Conservation (phyloP, 768 basidiomycete genomes). For the Megacollybia marginata region DNA sequence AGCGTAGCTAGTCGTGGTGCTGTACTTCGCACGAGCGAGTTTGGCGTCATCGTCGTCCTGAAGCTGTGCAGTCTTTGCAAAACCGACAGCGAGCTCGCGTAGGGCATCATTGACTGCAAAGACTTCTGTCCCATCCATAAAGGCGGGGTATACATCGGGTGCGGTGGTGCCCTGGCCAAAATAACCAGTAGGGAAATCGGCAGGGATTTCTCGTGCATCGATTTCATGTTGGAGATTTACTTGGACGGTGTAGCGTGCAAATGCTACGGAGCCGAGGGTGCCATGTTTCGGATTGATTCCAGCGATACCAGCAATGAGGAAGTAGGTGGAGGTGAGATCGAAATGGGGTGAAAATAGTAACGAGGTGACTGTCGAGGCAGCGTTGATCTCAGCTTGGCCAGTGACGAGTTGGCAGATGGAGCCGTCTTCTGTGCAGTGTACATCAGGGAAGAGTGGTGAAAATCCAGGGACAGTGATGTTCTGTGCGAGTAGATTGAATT, state of each 20-base stretch:
- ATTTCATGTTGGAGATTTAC: slow-evolving; percentile 25
- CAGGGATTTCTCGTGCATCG: slow-evolving; percentile 26
- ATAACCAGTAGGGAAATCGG: slow-evolving; percentile 26
- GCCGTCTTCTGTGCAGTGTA: slow-evolving; percentile 21
- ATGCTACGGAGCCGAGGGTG: slow-evolving; percentile 24
- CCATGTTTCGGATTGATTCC: slow-evolving; percentile 25
- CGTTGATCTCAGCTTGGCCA: slow-evolving; percentile 29
- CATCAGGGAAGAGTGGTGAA: slow-evolving; percentile 26
- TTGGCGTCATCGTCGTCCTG: slow-evolving; percentile 7
- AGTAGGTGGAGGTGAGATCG: slow-evolving; percentile 26
- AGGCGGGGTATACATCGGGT: slow-evolving; percentile 8
- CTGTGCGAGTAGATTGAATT: slow-evolving; percentile 19
- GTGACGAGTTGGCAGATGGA: slow-evolving; percentile 25
- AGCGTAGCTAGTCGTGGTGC: slow-evolving; percentile 12
- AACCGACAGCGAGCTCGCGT: slow-evolving; percentile 13
- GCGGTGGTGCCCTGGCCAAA: slow-evolving; percentile 8
- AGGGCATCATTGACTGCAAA: slow-evolving; percentile 32
- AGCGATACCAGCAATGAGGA: slow-evolving; percentile 26
- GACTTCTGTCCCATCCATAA: slow-evolving; percentile 21
- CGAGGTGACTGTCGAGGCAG: slow-evolving; percentile 23
- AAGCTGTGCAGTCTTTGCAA: slow-evolving; percentile 16
- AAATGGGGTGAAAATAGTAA: slow-evolving; percentile 20
- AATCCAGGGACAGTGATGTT: slow-evolving; percentile 25
- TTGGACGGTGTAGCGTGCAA: slow-evolving; percentile 27
- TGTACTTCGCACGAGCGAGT: slow-evolving; percentile 17